Evolutionary conservation across 345 rosid species (phyloP).

Genomic region (Camelina laxa): DNA sequence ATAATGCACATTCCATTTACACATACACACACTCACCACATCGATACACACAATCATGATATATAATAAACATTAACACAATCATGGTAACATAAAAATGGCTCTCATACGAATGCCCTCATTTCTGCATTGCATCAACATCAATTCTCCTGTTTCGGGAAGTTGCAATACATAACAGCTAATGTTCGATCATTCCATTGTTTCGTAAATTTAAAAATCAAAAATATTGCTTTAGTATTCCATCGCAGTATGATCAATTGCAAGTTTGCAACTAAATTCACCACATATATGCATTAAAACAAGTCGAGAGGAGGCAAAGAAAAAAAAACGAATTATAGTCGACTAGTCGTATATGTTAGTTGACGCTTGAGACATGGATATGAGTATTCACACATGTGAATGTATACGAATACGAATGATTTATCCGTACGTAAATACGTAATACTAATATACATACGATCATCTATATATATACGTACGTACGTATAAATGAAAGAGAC

Average conservation of each 20-base stretch:
- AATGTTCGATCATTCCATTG: background rate
- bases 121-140: conserved; percentile 5
- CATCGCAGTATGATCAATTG: background rate
- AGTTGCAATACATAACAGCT: background rate
- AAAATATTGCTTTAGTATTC: background rate
- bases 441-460: background rate
- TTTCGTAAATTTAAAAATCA: background rate
- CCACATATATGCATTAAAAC: too few relatives aligned
- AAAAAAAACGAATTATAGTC: background rate
- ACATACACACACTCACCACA: conserved; percentile 9
- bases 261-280: background rate
- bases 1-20: conserved; percentile 35
- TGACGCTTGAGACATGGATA: background rate
- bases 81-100: background rate
- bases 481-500: conserved; percentile 29
- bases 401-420: background rate
- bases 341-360: background rate
- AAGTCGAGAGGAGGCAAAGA: conserved; percentile 1
- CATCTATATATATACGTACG: background rate
- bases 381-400: conserved; percentile 12
- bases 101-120: background rate
- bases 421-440: background rate
- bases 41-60: conserved; percentile 4
- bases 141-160: background rate
- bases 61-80: background rate